Conservation (phyloP, 1,139 yeast species). For the Blastobotrys niveus region DNA sequence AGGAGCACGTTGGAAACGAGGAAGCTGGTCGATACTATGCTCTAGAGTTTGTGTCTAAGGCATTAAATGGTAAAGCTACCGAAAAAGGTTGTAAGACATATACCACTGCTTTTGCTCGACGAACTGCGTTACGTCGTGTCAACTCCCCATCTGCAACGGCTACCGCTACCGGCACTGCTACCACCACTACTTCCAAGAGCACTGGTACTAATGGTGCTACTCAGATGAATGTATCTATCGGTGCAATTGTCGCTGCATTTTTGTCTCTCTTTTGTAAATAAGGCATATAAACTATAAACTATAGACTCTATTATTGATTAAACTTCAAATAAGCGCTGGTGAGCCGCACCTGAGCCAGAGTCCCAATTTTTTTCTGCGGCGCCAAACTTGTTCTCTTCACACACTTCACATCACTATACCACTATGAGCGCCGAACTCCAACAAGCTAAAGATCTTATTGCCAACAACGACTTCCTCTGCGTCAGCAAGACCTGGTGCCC, state of each 20-base stretch:
- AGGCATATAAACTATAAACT: no score
- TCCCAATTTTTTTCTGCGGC: no score
- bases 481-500: conserved; percentile 74
- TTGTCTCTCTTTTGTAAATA: no score
- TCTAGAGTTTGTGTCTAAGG: conserved; percentile 18
- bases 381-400: no score
- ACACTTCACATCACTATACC: no score
- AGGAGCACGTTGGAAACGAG: conserved; percentile 19
- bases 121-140: neutral
- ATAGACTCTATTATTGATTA: no score
- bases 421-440: conserved; percentile 10
- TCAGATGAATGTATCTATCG: no score
- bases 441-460: conserved; percentile 44
- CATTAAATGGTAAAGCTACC: conserved; percentile 15
- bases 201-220: neutral
- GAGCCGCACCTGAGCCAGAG: no score
- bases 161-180: neutral
- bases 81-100: conserved; percentile 11
- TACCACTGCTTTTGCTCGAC: conserved; percentile 7
- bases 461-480: conserved; percentile 47
- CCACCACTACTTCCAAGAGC: neutral
- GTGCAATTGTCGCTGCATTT: no score
- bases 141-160: neutral
- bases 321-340: no score
- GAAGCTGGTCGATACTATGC: conserved; percentile 18